A percentile compares a stretch with the other conserved stretches of the same genome.
Conservation (phyloP, 1,139 yeast species). For the Kluyveromyces marxianus region DNA sequence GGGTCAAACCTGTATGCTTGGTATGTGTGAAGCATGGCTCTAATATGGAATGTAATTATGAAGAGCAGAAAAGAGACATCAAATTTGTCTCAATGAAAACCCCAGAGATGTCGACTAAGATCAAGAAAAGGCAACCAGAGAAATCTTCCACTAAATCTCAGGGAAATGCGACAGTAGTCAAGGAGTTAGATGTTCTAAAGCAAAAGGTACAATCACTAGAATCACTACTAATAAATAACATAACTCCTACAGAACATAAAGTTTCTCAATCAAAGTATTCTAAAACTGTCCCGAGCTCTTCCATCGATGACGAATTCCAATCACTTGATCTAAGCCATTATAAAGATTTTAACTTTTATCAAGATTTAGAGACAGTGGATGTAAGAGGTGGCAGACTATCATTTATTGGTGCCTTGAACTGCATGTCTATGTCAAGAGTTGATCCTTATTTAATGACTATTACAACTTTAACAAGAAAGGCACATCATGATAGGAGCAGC, state of each 20-base stretch:
- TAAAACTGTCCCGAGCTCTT: neutral
- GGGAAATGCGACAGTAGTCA: neutral
- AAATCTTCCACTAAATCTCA: neutral
- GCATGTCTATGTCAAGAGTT: slow-evolving; percentile 34
- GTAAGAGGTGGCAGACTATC: slow-evolving; percentile 27
- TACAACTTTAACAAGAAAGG: slow-evolving; percentile 24
- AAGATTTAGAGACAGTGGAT: slow-evolving; percentile 23
- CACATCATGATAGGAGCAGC: slow-evolving; percentile 11
- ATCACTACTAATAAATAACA: neutral
- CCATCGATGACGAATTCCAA: neutral
- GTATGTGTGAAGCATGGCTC: slow-evolving; percentile 24
- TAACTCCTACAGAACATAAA: neutral
- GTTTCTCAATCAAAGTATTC: neutral
- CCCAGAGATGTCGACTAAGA: slow-evolving; percentile 15
- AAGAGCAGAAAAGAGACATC: slow-evolving; percentile 17
- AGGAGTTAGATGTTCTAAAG: slow-evolving; percentile 6
- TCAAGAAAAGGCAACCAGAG: slow-evolving; percentile 16
- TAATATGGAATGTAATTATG: slow-evolving; percentile 19
- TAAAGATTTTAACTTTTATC: slow-evolving; percentile 23
- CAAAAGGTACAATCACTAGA: slow-evolving; percentile 5
- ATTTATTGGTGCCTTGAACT: slow-evolving; percentile 26
- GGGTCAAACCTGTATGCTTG: slow-evolving; percentile 24
- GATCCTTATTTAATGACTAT: slow-evolving; percentile 40
- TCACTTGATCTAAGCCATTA: neutral
- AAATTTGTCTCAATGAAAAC: slow-evolving; percentile 11